A percentile compares a stretch with the other conserved stretches of the same genome.
Evolutionary conservation across 768 basidiomycete genomes (phyloP).

Genomic region (Leccinum imitatum): DNA sequence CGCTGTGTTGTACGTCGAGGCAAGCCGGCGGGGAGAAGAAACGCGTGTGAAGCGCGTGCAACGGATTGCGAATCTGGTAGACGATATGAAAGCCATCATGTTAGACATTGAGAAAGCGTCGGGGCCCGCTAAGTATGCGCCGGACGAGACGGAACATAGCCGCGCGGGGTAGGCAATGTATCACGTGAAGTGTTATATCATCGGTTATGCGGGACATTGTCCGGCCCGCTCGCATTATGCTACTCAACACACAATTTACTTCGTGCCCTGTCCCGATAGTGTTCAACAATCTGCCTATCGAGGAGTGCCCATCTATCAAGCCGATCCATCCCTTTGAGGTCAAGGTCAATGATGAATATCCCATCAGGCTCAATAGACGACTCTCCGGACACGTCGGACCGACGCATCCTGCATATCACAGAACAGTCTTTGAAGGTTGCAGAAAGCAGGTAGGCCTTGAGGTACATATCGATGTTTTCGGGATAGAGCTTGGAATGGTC

Average conservation of each 20-base stretch:
- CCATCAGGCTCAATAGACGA: conserved; percentile 36
- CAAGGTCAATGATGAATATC: conserved; percentile 82
- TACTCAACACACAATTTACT: conserved; percentile 26
- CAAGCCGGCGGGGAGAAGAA: conserved; percentile 10
- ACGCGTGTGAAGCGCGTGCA: conserved; percentile 3
- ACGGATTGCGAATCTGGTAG: conserved; percentile 12
- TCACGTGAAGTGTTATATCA: conserved; percentile 10
- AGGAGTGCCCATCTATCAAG: conserved; percentile 70
- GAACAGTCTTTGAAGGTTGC: conserved; percentile 99
- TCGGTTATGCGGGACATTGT: no score
- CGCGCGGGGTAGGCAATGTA: not conserved
- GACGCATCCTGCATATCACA: conserved; percentile 45
- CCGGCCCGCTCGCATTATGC: not conserved
- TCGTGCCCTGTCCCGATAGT: conserved; percentile 32
- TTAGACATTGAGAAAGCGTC: not conserved
- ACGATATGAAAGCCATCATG: conserved; percentile 15
- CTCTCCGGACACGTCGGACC: conserved; percentile 6
- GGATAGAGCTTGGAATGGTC: conserved; percentile 41
- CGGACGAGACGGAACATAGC: conserved; percentile 16
- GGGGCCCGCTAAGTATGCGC: not conserved
- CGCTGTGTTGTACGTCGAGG: conserved; percentile 67
- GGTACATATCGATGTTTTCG: conserved; percentile 56
- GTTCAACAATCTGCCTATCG: conserved; percentile 63
- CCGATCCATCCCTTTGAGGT: conserved; percentile 69
- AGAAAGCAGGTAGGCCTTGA: conserved; percentile 79